phyloP scores from a whole-genome alignment of 768 basidiomycete species.

The Podaxis mareebaensis region DNA sequence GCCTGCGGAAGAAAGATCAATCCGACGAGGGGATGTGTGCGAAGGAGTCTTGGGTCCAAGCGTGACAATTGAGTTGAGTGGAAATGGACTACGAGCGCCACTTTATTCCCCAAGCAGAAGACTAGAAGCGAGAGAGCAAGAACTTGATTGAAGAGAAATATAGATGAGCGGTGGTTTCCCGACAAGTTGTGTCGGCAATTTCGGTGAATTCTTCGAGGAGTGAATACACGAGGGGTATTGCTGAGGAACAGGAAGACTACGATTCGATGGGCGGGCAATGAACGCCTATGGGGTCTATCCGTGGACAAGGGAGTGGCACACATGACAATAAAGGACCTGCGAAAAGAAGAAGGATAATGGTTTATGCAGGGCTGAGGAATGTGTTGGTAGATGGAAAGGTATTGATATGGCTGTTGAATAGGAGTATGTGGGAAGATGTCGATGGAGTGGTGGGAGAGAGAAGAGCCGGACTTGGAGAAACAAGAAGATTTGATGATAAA shows the following conservation, averaged over 20 bases:
- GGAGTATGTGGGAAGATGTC: background rate
- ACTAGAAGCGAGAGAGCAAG: background rate
- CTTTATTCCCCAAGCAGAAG: background rate
- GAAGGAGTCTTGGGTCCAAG: background rate
- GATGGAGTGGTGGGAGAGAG: conserved; percentile 9
- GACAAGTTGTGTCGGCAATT: background rate
- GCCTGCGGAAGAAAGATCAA: conserved; percentile 82
- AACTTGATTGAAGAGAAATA: too few relatives aligned
- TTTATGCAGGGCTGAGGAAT: background rate
- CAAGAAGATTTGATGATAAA: background rate
- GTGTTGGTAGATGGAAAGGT: background rate
- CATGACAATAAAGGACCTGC: conserved; percentile 6
- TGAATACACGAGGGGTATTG: background rate
- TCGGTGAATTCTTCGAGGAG: background rate
- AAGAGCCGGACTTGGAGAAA: background rate
- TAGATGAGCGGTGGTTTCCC: too few relatives aligned
- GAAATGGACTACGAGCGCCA: background rate
- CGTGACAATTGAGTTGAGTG: background rate
- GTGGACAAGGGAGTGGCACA: background rate
- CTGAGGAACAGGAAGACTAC: background rate
- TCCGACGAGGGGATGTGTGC: conserved; percentile 40
- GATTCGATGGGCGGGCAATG: background rate
- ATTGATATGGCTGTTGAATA: background rate
- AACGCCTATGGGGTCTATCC: background rate
- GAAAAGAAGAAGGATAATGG: conserved; percentile 6